Evolutionary conservation across 352 stramenopile species (phyloP).

Genomic region (Achlya hypogyna): DNA sequence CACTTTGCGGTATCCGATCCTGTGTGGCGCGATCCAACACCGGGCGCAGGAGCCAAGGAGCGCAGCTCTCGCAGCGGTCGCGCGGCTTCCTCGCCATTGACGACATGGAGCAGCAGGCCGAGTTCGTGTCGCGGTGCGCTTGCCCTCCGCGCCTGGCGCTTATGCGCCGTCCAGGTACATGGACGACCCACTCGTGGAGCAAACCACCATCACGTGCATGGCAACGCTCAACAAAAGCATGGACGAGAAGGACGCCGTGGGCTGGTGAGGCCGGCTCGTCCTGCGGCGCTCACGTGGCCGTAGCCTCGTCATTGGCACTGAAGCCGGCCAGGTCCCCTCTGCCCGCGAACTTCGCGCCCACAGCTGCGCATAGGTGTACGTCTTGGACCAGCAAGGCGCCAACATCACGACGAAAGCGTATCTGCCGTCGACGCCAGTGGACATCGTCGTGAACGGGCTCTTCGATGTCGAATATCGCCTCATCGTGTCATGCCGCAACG

Average conservation of each 20-base stretch:
- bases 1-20: slow-evolving; percentile 35
- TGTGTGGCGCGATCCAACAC: background rate
- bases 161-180: slow-evolving; percentile 33
- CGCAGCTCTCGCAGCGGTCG: slow-evolving; percentile 59
- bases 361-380: slow-evolving; percentile 33
- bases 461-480: slow-evolving; percentile 82
- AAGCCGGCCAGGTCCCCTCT: slow-evolving; percentile 42
- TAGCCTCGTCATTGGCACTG: slow-evolving; percentile 80
- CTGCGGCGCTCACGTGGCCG: background rate
- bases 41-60: slow-evolving; percentile 38
- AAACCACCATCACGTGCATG: slow-evolving; percentile 78
- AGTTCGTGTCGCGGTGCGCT: slow-evolving; percentile 49
- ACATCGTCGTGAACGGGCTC: slow-evolving; percentile 58
- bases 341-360: background rate
- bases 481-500: slow-evolving; percentile 77
- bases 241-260: slow-evolving; percentile 70
- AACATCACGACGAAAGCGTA: slow-evolving; percentile 60
- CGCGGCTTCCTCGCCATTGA: slow-evolving; percentile 66
- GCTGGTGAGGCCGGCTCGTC: slow-evolving; percentile 33
- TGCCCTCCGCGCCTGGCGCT: background rate
- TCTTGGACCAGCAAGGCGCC: slow-evolving; percentile 66
- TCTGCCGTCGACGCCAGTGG: slow-evolving; percentile 58
- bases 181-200: slow-evolving; percentile 63
- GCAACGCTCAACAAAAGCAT: slow-evolving; percentile 84
- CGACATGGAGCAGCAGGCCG: slow-evolving; percentile 70